Percentiles rank a stretch among this genome's conserved stretches.
These are phyloP conservation scores for Cucurbita ficifolia DNA, from an alignment of 306 rosid species.

Conservation along the genomic window DNA sequence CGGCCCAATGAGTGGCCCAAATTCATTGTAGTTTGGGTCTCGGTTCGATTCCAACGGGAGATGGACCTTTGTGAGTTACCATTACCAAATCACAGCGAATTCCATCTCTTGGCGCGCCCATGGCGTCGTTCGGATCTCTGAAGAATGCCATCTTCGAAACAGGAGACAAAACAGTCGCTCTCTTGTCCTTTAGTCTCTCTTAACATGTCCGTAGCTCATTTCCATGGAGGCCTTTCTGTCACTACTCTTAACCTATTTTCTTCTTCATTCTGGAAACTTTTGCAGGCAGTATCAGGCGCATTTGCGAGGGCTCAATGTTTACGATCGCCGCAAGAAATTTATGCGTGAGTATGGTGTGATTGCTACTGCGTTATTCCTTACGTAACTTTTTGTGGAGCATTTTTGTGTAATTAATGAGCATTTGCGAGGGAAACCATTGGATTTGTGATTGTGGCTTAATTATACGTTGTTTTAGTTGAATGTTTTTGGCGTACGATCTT, in stretches of 20 bases:
- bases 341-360: constrained; percentile 53
- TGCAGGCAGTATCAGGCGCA: constrained; percentile 47
- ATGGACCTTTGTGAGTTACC: neutral
- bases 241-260: neutral
- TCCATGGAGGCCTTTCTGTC: neutral
- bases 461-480: neutral
- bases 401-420: neutral
- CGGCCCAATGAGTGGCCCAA: neutral
- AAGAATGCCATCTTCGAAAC: constrained; percentile 29
- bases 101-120: neutral
- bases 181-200: neutral
- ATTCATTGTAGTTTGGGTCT: neutral
- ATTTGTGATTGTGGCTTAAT: neutral
- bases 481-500: neutral
- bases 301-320: constrained; percentile 42
- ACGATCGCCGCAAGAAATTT: constrained; percentile 42
- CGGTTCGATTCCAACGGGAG: neutral
- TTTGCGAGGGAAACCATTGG: neutral
- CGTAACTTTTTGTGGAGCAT: neutral
- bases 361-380: neutral
- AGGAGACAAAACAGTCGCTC: constrained; percentile 37
- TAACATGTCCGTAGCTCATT: neutral
- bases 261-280: neutral
- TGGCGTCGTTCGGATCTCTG: constrained; percentile 37
- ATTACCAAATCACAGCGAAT: neutral